Evolutionary conservation across 2,329 filamentous ascomycete genomes (phyloP).

Genomic region (Plenodomus lindquistii): DNA sequence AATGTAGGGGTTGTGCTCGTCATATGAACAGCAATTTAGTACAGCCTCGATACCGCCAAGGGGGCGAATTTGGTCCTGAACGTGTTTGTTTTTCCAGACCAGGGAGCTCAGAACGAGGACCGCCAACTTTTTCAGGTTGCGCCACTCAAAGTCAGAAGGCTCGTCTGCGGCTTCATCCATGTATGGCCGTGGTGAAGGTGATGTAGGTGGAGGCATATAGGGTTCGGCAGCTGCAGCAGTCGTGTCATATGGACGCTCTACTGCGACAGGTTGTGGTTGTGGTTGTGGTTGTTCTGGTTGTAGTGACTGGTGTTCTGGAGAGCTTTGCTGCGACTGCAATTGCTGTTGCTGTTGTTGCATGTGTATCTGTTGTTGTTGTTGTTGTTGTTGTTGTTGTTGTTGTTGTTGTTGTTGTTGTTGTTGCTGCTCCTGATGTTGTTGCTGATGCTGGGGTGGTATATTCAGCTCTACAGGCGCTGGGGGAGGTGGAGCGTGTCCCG

Average conservation of each 20-base stretch:
- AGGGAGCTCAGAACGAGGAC: constrained; percentile 88
- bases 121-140: constrained; percentile 88
- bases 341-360: neutral
- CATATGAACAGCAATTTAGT: constrained; percentile 86
- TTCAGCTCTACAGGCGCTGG: constrained; percentile 31
- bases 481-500: constrained; percentile 35
- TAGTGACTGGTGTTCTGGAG: neutral
- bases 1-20: constrained; percentile 92
- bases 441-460: constrained; percentile 1
- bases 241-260: constrained; percentile 69
- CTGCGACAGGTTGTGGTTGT: constrained; percentile 47
- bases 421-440: constrained; percentile 1
- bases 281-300: constrained; percentile 5
- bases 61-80: constrained; percentile 85
- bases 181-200: constrained; percentile 49
- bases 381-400: constrained; percentile 14
- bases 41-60: constrained; percentile 86
- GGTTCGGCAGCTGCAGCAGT: constrained; percentile 50
- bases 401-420: constrained; percentile 20
- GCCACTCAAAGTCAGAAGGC: constrained; percentile 70
- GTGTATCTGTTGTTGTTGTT: neutral
- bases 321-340: constrained; percentile 1
- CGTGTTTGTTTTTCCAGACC: constrained; percentile 81
- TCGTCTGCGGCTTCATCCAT: constrained; percentile 57
- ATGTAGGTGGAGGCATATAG: constrained; percentile 44